phyloP scores from a whole-genome alignment of 352 stramenopile genomes.

The Pythium pyrilobum region DNA sequence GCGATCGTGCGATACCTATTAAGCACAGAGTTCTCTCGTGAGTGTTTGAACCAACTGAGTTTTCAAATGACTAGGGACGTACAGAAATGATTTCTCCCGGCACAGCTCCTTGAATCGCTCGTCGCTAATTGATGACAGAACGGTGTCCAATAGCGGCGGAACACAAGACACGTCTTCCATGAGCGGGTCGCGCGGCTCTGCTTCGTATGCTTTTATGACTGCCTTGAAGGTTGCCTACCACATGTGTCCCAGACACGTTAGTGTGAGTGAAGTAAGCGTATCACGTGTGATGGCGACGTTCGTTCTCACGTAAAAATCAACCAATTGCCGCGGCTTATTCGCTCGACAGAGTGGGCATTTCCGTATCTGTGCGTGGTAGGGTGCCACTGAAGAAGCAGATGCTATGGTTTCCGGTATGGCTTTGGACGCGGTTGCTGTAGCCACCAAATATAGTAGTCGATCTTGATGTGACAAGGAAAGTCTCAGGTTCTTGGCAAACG shows the following conservation, averaged over 20 bases:
- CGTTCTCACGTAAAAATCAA: slow-evolving; percentile 10
- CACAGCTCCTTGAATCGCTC: slow-evolving; percentile 13
- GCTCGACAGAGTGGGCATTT: slow-evolving; percentile 5
- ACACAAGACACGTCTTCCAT: background rate
- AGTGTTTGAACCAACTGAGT: no score
- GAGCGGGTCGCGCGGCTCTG: background rate
- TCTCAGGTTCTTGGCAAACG: slow-evolving; percentile 38
- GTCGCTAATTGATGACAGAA: slow-evolving; percentile 9
- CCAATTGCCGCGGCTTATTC: background rate
- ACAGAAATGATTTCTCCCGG: slow-evolving; percentile 6
- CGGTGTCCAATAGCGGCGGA: slow-evolving; percentile 7
- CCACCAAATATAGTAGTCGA: slow-evolving; percentile 11
- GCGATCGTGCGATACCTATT: slow-evolving; percentile 14
- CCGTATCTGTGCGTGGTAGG: background rate
- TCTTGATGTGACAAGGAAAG: slow-evolving; percentile 29
- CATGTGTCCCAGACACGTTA: background rate
- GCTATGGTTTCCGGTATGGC: background rate
- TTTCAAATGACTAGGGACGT: background rate
- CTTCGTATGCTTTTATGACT: slow-evolving; percentile 6
- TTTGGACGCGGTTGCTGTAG: background rate
- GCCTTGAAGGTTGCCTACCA: slow-evolving; percentile 14
- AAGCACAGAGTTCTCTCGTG: background rate
- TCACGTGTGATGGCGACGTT: background rate
- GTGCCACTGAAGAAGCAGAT: background rate
- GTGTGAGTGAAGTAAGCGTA: background rate